phyloP scores from a whole-genome alignment of 225 moss, liverwort and hornwort species.

The Pseudoscleropodium purum region DNA sequence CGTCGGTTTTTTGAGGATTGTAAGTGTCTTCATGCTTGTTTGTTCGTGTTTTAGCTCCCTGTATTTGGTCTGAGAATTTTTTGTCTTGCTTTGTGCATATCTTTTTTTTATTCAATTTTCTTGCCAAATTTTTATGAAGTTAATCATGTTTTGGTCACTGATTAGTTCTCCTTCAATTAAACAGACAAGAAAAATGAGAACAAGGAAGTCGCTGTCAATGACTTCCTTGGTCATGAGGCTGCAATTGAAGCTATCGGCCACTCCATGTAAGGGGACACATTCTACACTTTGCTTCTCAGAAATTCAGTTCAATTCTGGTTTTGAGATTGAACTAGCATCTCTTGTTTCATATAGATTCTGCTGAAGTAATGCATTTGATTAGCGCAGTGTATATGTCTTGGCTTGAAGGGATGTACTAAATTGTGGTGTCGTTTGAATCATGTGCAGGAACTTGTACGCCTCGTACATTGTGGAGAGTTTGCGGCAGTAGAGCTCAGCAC shows the following conservation, averaged over 20 bases:
- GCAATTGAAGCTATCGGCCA: constrained; percentile 73
- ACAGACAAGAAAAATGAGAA: constrained; percentile 97
- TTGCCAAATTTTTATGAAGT: not conserved
- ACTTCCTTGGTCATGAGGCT: constrained; percentile 65
- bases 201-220: constrained; percentile 80
- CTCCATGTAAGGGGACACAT: constrained; percentile 48
- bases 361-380: not conserved
- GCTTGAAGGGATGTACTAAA: not conserved
- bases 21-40: not conserved
- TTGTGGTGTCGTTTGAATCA: not conserved
- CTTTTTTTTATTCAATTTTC: too few relatives aligned
- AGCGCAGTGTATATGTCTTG: not conserved
- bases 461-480: constrained; percentile 93
- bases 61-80: not conserved
- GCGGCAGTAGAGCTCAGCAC: constrained; percentile 36
- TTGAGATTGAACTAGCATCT: not conserved
- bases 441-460: constrained; percentile 79
- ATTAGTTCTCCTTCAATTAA: not conserved
- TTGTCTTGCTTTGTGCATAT: not conserved
- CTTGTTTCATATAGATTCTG: not conserved
- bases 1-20: constrained; percentile 95
- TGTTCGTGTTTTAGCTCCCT: not conserved
- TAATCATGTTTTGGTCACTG: not conserved
- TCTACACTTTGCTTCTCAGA: not conserved
- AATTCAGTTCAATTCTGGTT: not conserved